Evolutionary conservation across 2,329 filamentous ascomycete species (phyloP), one percentile per base, ranked within the genome.

Genomic region (Talaromyces sp.): DNA sequence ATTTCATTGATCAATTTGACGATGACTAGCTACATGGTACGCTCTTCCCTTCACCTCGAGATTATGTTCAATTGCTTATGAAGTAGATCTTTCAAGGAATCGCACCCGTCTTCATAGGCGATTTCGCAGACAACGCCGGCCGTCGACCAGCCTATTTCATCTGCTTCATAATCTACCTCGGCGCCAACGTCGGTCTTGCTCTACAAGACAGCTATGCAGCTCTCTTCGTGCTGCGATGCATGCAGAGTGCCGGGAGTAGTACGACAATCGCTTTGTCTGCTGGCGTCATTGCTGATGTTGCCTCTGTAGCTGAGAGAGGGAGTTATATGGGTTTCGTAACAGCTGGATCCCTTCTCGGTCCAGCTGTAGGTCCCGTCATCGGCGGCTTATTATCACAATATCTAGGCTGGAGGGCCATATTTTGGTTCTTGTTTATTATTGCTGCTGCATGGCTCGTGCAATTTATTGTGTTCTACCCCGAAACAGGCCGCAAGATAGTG

Each of bases 51-150:
- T 61, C 72, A 71, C 1, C 64, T 15, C n/a, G 15, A 5, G 4
- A 0, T 38, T 36, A n/a, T 34, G 19, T 15, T 19, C 19, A 29
- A 38, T 53, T n/a, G 22, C 79, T 85, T 0, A 86, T 86, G 0
- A 84, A 53, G 13, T 27, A 80, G 79, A 82, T 85, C 45, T 79
- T 84, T 38, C 84, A 86, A 77, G 85, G 82, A 2, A 73, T 86
- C 15, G 80, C 82, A 1, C 83, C 83, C 34, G 81, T 83, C 69
- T 77, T 85, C 19, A 77, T 84, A 65, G 84, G 82, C 3, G 81
- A 82, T 53, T 78, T 85, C 49, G 79, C 82, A 3, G 84, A 85
- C 68, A 81, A 78, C 61, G 78, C 78, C 53, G 84, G 84, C 19
- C 76, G 84, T 64, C 76, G 84, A 65, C 82, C 83, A 10, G 82